These are phyloP conservation scores for Talaromyces stipitatus DNA, from an alignment of 495 filamentous ascomycete species.

Conservation along the genomic window DNA sequence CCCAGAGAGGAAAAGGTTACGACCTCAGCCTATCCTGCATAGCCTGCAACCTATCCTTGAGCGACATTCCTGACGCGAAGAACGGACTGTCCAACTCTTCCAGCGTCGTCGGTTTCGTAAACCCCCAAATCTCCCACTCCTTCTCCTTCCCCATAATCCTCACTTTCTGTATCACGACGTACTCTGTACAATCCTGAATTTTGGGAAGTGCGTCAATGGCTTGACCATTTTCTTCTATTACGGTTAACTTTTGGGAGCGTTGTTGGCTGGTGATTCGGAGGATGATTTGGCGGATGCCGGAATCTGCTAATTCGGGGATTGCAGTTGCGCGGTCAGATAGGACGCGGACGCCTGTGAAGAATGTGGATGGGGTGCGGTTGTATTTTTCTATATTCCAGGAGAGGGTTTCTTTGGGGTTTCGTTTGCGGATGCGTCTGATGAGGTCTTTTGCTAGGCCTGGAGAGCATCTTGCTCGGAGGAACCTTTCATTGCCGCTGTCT, in stretches of 20 bases:
- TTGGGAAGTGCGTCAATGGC: constrained; percentile 25
- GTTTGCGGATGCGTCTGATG: constrained; percentile 43
- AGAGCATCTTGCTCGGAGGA: constrained; percentile 51
- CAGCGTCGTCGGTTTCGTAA: constrained; percentile 49
- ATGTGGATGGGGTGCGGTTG: constrained; percentile 41
- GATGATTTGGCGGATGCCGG: constrained; percentile 60
- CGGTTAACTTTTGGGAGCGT: constrained; percentile 15
- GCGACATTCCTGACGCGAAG: constrained; percentile 24
- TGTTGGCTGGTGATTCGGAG: constrained; percentile 66
- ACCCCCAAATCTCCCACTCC: constrained; percentile 75
- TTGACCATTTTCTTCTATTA: not conserved
- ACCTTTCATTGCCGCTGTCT: constrained; percentile 47
- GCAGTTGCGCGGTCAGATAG: constrained; percentile 50
- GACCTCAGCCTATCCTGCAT: constrained; percentile 25
- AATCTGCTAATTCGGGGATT: constrained; percentile 33
- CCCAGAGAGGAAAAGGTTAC: constrained; percentile 4
- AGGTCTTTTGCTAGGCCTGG: constrained; percentile 53
- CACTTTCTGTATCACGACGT: constrained; percentile 65
- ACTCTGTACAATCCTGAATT: constrained; percentile 61
- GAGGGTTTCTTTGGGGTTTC: constrained; percentile 41
- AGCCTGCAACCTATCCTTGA: constrained; percentile 25
- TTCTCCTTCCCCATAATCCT: constrained; percentile 47
- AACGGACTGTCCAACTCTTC: constrained; percentile 33
- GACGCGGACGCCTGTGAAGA: constrained; percentile 40
- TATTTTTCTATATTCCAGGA: constrained; percentile 64